Conservation (phyloP, 2,329 filamentous ascomycete species). For the Boeremia exigua region DNA sequence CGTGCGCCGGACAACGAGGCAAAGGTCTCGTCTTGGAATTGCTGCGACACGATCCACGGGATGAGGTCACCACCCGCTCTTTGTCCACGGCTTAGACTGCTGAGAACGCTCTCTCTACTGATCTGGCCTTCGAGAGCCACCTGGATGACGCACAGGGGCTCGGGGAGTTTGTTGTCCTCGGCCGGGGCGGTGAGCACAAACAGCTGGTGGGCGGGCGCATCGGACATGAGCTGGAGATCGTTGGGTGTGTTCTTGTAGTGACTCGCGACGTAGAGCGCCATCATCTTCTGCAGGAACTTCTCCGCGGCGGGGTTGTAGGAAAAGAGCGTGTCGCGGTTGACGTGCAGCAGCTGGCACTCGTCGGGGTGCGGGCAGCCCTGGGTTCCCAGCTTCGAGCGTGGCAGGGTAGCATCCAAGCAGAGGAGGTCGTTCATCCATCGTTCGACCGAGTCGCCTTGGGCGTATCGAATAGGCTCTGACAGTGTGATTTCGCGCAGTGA, state of each 20-base stretch:
- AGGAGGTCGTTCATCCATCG: constrained; percentile 95
- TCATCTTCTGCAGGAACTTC: constrained; percentile 97
- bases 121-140: constrained; percentile 94
- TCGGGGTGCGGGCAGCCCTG: constrained; percentile 88
- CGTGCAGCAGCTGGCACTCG: constrained; percentile 88
- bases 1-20: constrained; percentile 90
- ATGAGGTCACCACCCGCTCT: constrained; percentile 92
- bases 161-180: constrained; percentile 80
- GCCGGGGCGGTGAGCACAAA: constrained; percentile 91
- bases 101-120: constrained; percentile 89
- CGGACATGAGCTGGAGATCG: constrained; percentile 97
- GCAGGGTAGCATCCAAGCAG: constrained; percentile 90
- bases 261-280: constrained; percentile 94
- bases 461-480: constrained; percentile 92
- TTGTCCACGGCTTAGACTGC: constrained; percentile 85
- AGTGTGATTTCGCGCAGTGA: constrained; percentile 91
- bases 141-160: constrained; percentile 93
- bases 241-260: constrained; percentile 99
- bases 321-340: constrained; percentile 97
- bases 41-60: constrained; percentile 95
- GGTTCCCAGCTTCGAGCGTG: constrained; percentile 72
- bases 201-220: constrained; percentile 94
- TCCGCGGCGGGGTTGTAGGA: constrained; percentile 97
- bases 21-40: constrained; percentile 98
- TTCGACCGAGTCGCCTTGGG: constrained; percentile 87